Base-by-base conservation (phyloP, 2,329 filamentous ascomycete genomes). In the Sporothrix pallida region DNA sequence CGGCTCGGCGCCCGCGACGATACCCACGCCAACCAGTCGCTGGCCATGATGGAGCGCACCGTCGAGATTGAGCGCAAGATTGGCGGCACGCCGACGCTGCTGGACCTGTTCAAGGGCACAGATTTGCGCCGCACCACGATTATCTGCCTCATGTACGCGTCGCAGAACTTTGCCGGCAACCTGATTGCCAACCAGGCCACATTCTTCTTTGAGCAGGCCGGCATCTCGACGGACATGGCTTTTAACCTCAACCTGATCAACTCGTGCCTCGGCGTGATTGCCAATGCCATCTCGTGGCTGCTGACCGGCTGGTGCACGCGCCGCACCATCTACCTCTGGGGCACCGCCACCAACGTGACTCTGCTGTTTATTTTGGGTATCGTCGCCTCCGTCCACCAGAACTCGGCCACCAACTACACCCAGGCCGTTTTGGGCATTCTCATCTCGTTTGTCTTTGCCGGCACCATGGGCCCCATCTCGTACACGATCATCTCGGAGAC, bases 221-320 rank as follows among this genome's bases (percentile, higher is more conserved):
- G 89, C 71, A 86, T 92, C 77, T 74, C 74, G 1, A 81, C 79
- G 3, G 81, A 90, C 76, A 84, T 82, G 56, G 86, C 89, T 8
- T 91, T 91, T 78, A 86, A 86, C 58, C 83, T 91, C 20, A 87
- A 87, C 80, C 86, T 91, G 52, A 90, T 91, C 80, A 91, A 87
- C 72, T 90, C 89, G 0, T 87, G 85, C 70, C 87, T 91, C n/a
- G 60, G 60, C 37, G 17, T 65, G 37, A 15, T 92, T 78, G 85
- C 90, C 75, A 88, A 90, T 79, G 90, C 90, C 86, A 82, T 90
- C 52, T 72, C 37, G 9, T 65, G 60, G 60, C 60, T 46, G 6
- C 37, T 65, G 9, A 65, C 60, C 1, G 60, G 60, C 37, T 65
- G 60, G 60, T 65, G 73, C 20, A 73, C 70, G 26, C 74, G 76